Evolutionary conservation across 306 rosid genomes (phyloP), one percentile per base, ranked within the genome.

Genomic region (Cicer yamashitae): DNA sequence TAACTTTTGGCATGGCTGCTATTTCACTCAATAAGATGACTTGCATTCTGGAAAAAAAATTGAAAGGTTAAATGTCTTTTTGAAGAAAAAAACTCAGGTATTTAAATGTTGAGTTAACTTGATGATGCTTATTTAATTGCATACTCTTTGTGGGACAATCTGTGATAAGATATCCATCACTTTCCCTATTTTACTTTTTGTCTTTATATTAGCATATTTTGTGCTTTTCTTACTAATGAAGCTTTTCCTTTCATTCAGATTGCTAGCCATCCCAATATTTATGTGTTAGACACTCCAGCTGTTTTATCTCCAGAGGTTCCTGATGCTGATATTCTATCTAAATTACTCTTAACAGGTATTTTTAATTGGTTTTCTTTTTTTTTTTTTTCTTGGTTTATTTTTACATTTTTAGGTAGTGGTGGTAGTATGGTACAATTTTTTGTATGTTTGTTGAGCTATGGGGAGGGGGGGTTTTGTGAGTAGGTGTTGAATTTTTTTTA

Each of bases 231-330:
- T 67, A 61, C 75, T 81, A 30, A 10, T 54, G 50, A 15, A 75
- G 67, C 8, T 59, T 78, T 64, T 43, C 73, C 14, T 66, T 79
- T 48, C 37, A 60, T 86, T 51, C 93, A 93, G 98, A 88, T 93
- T 66, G 98, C 85, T 77, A 93, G 98, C 79, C 97, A 91, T 86
- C 98, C 97, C 89, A 93, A 87, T 86, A 74, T 91, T 10, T 93
- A 88, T 63, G 90, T 91, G 41, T 73, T 93, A 87, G 98, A 93
- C 84, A 85, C 98, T 66, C 98, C 98, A 18, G 92, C 92, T 63
- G 69, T 93, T 79, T 87, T 91, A 81, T 88, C 94, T 62, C 90
- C 86, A 7, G 66, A 83, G 75, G 83, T 88, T 86, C 83, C 80
- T 25, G 88, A 89, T 78, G 51, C 38, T 52, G 92, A 86, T 73